Evolutionary conservation across 1,284 basidiomycete genomes (phyloP).

Genomic region (Rhodotorula mucilaginosa): DNA sequence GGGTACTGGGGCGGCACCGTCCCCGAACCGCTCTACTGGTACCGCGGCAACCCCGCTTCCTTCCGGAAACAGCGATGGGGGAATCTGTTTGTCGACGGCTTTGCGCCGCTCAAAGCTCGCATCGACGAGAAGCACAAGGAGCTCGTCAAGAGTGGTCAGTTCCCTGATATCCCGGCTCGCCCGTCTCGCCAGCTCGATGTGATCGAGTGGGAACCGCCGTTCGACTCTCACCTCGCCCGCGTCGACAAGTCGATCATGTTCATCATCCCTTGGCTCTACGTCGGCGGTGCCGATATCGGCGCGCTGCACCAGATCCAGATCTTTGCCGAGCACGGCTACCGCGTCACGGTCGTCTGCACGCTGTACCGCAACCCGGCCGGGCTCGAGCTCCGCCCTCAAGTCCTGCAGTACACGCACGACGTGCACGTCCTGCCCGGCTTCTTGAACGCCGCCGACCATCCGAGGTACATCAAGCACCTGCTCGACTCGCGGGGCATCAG

Average conservation of each 20-base stretch:
- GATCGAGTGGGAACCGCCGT: conserved; percentile 31
- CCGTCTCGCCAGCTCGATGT: conserved; percentile 31
- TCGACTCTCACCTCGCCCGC: conserved; percentile 17
- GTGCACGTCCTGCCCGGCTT: conserved; percentile 37
- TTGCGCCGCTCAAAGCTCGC: conserved; percentile 21
- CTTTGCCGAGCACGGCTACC: conserved; percentile 35
- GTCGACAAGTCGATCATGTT: conserved; percentile 36
- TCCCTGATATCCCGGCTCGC: conserved; percentile 22
- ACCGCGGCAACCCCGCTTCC: conserved; percentile 34
- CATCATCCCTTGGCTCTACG: conserved; percentile 38
- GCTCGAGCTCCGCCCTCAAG: conserved; percentile 35
- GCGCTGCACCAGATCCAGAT: conserved; percentile 37
- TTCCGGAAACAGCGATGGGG: conserved; percentile 41
- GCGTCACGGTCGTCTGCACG: conserved; percentile 39
- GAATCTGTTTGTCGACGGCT: conserved; percentile 34
- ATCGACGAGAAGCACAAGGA: conserved; percentile 29
- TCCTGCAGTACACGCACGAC: conserved; percentile 42
- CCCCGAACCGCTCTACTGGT: conserved; percentile 40
- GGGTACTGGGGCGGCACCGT: conserved; percentile 39
- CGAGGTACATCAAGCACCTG: conserved; percentile 39
- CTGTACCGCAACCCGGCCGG: conserved; percentile 36
- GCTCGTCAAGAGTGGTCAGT: conserved; percentile 7
- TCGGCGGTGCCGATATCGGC: conserved; percentile 38
- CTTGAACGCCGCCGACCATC: conserved; percentile 34
- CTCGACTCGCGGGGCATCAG: conserved; percentile 22